A percentile compares a stretch with the other conserved stretches of the same genome.
Conservation (phyloP, 331 rosid species). For the Quercus lobata region DNA sequence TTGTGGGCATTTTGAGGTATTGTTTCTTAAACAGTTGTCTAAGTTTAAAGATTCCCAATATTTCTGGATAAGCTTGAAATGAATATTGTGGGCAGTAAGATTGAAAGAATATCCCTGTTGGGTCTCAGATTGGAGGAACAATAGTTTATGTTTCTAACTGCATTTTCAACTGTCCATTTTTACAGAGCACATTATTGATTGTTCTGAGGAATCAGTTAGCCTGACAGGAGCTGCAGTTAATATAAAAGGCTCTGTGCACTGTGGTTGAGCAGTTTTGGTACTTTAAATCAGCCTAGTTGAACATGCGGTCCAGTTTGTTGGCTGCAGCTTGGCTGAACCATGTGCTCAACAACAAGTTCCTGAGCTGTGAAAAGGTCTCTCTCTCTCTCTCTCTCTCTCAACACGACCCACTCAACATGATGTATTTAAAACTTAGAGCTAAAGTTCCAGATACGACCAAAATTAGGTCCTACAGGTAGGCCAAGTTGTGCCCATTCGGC, state of each 20-base stretch:
- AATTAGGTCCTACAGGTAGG: slow-evolving; percentile 27
- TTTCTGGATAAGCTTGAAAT: too few relatives aligned
- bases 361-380: slow-evolving; percentile 27
- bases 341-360: neutral
- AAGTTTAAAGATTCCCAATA: too few relatives aligned
- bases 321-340: slow-evolving; percentile 8
- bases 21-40: too few relatives aligned
- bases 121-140: too few relatives aligned
- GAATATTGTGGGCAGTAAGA: too few relatives aligned
- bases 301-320: neutral
- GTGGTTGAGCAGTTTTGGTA: neutral
- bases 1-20: too few relatives aligned
- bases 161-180: too few relatives aligned
- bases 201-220: too few relatives aligned
- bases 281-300: slow-evolving; percentile 21
- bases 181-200: too few relatives aligned
- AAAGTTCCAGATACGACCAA: slow-evolving; percentile 10
- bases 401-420: neutral
- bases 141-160: too few relatives aligned
- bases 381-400: neutral
- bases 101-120: too few relatives aligned
- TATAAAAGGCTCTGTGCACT: slow-evolving; percentile 1
- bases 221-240: neutral
- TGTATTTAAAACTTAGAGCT: slow-evolving; percentile 14
- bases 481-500: slow-evolving; percentile 14